These are phyloP conservation scores for Plasmodium adleri DNA, from an alignment of 169 alveolate genomes.

Conservation along the genomic window DNA sequence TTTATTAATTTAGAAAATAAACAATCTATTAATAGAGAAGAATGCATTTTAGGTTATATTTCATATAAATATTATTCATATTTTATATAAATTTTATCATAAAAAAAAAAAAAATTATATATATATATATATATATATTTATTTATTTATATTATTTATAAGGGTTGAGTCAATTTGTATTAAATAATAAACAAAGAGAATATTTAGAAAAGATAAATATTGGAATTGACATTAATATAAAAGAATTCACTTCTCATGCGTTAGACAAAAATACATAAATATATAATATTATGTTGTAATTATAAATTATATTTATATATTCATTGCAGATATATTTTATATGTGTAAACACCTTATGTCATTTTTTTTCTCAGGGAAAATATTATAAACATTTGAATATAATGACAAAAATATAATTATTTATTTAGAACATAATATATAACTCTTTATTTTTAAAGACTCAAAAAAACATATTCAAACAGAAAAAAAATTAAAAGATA, in stretches of 20 bases:
- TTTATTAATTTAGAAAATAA: slow-evolving; percentile 65
- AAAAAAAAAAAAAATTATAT: not conserved
- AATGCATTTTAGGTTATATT: slow-evolving; percentile 61
- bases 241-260: slow-evolving; percentile 64
- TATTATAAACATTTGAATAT: slow-evolving; percentile 13
- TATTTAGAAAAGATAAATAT: slow-evolving; percentile 46
- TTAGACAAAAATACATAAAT: slow-evolving; percentile 14
- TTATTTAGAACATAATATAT: no score
- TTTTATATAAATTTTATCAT: not conserved
- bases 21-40: slow-evolving; percentile 54
- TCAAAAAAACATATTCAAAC: no score
- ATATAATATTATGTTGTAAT: no score
- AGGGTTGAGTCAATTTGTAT: slow-evolving; percentile 73
- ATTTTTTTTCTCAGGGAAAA: not conserved
- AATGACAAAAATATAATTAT: no score
- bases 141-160: slow-evolving; percentile 1
- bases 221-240: slow-evolving; percentile 17
- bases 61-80: not conserved
- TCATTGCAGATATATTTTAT: no score
- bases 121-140: no score
- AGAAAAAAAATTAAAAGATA: no score
- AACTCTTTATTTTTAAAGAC: no score
- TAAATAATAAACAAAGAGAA: slow-evolving; percentile 65
- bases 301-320: no score
- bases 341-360: not conserved